Conservation (phyloP, 2,329 filamentous ascomycete genomes). For the Fusarium zealandicum region DNA sequence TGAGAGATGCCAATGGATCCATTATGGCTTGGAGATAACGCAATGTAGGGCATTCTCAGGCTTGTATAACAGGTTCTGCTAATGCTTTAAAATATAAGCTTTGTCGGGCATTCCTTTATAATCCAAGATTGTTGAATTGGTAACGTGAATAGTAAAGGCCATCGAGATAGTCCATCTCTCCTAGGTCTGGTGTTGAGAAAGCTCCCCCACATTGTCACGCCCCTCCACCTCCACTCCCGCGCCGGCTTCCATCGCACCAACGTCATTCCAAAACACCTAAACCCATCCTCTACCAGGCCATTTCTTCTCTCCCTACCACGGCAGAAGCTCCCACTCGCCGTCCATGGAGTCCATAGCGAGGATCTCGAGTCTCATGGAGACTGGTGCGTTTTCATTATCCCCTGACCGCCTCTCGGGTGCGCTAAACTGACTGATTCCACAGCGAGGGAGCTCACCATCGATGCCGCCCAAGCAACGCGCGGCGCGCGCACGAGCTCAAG, state of each 20-base stretch:
- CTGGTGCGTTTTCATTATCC: conserved; percentile 66
- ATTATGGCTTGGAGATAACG: too few species aligned
- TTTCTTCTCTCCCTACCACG: conserved; percentile 17
- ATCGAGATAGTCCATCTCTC: neutral
- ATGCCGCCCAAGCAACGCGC: conserved; percentile 90
- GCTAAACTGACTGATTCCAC: conserved; percentile 38
- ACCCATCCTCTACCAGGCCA: conserved; percentile 16
- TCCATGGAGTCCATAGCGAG: conserved; percentile 94
- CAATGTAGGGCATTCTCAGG: too few species aligned
- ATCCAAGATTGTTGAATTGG: too few species aligned
- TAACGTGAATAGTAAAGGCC: neutral
- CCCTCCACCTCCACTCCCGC: conserved; percentile 32
- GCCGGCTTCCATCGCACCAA: conserved; percentile 18
- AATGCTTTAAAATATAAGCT: too few species aligned
- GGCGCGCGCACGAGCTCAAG: conserved; percentile 67
- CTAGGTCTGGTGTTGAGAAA: neutral
- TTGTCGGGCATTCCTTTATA: too few species aligned
- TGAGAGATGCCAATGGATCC: too few species aligned
- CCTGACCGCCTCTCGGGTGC: conserved; percentile 12
- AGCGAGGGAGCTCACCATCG: conserved; percentile 97
- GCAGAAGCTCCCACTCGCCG: conserved; percentile 28
- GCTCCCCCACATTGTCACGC: conserved; percentile 29
- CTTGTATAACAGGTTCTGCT: too few species aligned
- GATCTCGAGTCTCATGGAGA: conserved; percentile 93
- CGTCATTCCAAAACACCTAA: conserved; percentile 39